Conservation (phyloP, 2,329 filamentous ascomycete genomes). For the Albifimbria verrucaria region DNA sequence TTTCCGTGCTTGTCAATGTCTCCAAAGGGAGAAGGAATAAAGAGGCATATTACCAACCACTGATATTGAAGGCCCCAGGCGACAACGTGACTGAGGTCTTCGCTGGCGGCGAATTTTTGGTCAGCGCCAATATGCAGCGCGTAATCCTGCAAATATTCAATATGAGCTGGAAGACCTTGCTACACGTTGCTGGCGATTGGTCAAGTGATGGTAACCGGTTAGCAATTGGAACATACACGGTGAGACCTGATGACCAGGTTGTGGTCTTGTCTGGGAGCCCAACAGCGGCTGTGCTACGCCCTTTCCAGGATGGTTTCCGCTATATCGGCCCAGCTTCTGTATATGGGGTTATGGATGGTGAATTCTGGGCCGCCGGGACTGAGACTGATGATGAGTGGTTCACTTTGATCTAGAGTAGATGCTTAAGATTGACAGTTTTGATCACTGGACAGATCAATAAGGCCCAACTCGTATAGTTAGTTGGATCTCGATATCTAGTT, state of each 20-base stretch:
- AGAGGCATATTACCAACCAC: neutral
- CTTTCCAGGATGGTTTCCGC: neutral
- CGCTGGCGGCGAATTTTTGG: neutral
- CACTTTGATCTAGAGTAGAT: neutral
- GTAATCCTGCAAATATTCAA: neutral
- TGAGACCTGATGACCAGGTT: neutral
- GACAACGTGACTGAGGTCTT: neutral
- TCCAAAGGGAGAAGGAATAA: neutral
- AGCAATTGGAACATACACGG: neutral
- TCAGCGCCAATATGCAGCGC: neutral
- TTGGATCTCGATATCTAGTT: too few species aligned
- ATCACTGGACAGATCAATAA: too few species aligned
- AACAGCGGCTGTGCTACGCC: neutral
- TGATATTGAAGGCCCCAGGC: neutral
- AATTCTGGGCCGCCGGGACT: neutral
- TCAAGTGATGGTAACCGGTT: neutral
- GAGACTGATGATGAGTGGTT: neutral
- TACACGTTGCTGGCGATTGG: neutral
- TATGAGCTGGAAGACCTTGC: neutral
- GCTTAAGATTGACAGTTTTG: too few species aligned
- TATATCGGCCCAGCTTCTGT: neutral
- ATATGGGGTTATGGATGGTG: slow-evolving; percentile 1
- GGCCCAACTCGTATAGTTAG: too few species aligned
- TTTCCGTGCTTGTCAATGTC: neutral
- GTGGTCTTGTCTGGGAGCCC: slow-evolving; percentile 1